These are phyloP conservation scores for Talaromyces sp. DNA, from an alignment of 2,329 filamentous ascomycete species.

Conservation along the genomic window DNA sequence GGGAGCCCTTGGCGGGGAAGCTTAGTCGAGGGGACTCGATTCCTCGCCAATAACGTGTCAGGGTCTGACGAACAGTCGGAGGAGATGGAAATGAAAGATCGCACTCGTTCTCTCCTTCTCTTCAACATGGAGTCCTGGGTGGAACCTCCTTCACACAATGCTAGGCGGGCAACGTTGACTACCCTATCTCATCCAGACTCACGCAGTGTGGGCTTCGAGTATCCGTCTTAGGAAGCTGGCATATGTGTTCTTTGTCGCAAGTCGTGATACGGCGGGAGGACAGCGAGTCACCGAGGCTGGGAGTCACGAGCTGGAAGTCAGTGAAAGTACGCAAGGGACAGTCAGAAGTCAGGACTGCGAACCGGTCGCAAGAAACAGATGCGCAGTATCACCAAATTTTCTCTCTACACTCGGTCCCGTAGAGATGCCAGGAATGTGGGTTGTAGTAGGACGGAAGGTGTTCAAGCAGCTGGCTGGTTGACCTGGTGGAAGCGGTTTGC, in stretches of 20 bases:
- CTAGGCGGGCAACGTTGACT: slow-evolving; percentile 17
- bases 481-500: slow-evolving; percentile 34
- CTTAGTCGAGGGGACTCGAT: slow-evolving; percentile 26
- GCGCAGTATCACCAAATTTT: neutral
- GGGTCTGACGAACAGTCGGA: slow-evolving; percentile 8
- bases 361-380: slow-evolving; percentile 15
- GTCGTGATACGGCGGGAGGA: neutral
- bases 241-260: slow-evolving; percentile 7
- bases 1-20: slow-evolving; percentile 30
- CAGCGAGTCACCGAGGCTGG: neutral
- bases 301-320: slow-evolving; percentile 5
- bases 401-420: slow-evolving; percentile 4
- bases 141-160: slow-evolving; percentile 27
- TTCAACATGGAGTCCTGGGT: slow-evolving; percentile 47
- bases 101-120: slow-evolving; percentile 47
- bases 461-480: slow-evolving; percentile 19
- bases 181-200: slow-evolving; percentile 13
- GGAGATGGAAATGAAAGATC: slow-evolving; percentile 36
- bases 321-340: slow-evolving; percentile 9
- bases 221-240: neutral
- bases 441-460: slow-evolving; percentile 25
- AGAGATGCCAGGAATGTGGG: slow-evolving; percentile 7
- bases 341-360: slow-evolving; percentile 14
- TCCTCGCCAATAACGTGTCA: slow-evolving; percentile 7
- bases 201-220: neutral